phyloP scores from a whole-genome alignment of 345 rosid genomes.

The Arabidopsis thaliana region TAIR10.1 NC_003070.9:15935001-15935500 shows the following conservation, averaged over 20 bases:
- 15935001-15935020: slow-evolving; percentile 92
- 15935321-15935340: no score
- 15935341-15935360: no score
- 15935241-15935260: not conserved
- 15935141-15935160: slow-evolving; percentile 31
- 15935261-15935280: not conserved
- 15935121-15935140: not conserved
- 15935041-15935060: slow-evolving; percentile 65
- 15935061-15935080: slow-evolving; percentile 69
- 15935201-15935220: not conserved
- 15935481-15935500: no score
- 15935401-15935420: no score
- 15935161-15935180: slow-evolving; percentile 15
- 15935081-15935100: slow-evolving; percentile 36
- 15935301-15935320: no score
- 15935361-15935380: no score
- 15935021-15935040: slow-evolving; percentile 88
- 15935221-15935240: not conserved
- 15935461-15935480: no score
- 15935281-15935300: no score
- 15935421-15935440: no score
- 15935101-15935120: slow-evolving; percentile 7
- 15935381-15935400: no score
- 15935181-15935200: not conserved
- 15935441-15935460: no score